Base-by-base conservation (phyloP, 306 rosid genomes). In the Castanea sativa region DNA sequence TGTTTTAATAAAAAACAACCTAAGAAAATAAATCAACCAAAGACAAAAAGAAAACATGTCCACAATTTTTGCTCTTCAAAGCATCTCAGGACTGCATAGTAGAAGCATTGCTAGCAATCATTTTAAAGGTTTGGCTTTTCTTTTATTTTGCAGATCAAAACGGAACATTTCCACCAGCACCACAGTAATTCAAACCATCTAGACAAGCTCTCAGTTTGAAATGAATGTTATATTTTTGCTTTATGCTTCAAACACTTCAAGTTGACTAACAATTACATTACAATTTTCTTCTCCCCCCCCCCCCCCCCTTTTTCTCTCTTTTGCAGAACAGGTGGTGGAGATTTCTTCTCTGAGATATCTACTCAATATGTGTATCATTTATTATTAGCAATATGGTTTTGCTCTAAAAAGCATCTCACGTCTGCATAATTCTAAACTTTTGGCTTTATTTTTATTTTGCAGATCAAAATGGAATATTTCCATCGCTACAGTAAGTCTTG, bases 81-180 rank as follows among this genome's bases (percentile, higher is more conserved):
- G 15, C 29, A 64, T 12, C 52, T 45, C 52, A 45, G 2, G 12
- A 8, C 13, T 45, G 52, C 52, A 45, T 45, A 11, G 52, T 45
- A 45, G 52, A 45, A 45, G 14, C n/a, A 27, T 30, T 64, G 21
- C 21, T 64, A 11, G 43, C 41, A 63, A 29, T 51, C 61, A 29
- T 25, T 70, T 29, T 84, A 68, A 86, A 79, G 55, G 53, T 73
- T 73, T 71, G 57, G 76, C 29, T 25, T 89, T 64, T 18, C 41
- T 45, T 6, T 76, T 6, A 78, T 76, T 81, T 81, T 20, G 86
- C 90, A 92, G 97, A 92, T 88, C 87, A 85, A 88, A 56, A 73
- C 60, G 89, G 93, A 74, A 83, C 84, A 4, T 90, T 78, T 82
- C 93, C 88, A 77, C 93, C 90, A 77, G 89, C 94, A 45, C 78